Conservation (phyloP, 163 green algal genomes). For the Trebouxiophyceae sp. region DNA sequence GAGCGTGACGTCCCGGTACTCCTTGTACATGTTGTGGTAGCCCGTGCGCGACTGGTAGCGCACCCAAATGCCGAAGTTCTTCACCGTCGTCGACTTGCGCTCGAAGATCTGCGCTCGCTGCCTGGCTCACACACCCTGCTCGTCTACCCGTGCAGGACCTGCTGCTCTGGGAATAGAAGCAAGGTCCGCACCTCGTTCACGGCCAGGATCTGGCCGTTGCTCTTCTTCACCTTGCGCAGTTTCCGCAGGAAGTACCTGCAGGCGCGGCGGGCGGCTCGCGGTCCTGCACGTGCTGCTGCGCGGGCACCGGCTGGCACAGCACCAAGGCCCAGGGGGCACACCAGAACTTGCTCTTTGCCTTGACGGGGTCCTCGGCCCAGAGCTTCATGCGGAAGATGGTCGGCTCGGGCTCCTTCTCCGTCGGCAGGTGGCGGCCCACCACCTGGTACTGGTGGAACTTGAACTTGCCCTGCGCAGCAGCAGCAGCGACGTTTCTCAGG, state of each 20-base stretch:
- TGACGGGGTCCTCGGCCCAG: constrained; percentile 85
- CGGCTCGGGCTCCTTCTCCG: constrained; percentile 73
- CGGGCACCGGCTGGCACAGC: background rate
- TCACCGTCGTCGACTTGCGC: constrained; percentile 89
- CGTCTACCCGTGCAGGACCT: no score
- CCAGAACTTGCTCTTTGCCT: constrained; percentile 99
- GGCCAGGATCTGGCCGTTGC: constrained; percentile 96
- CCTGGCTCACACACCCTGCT: no score
- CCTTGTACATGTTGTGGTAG: constrained; percentile 97
- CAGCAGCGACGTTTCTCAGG: no score
- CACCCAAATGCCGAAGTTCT: constrained; percentile 99
- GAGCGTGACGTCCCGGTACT: constrained; percentile 97
- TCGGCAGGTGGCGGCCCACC: constrained; percentile 93
- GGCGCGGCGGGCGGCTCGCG: background rate
- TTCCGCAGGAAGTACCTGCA: constrained; percentile 97
- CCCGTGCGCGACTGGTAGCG: constrained; percentile 92
- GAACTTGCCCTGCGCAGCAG: constrained; percentile 61
- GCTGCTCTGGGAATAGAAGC: no score
- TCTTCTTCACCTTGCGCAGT: constrained; percentile 98
- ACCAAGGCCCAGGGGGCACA: no score
- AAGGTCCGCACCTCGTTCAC: constrained; percentile 98
- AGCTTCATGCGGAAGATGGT: constrained; percentile 99
- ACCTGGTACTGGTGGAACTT: constrained; percentile 99
- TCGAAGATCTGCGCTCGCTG: constrained; percentile 98
- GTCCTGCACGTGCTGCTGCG: background rate